phyloP scores from a whole-genome alignment of 495 filamentous ascomycete species.

The Aspergillus egyptiacus region DNA sequence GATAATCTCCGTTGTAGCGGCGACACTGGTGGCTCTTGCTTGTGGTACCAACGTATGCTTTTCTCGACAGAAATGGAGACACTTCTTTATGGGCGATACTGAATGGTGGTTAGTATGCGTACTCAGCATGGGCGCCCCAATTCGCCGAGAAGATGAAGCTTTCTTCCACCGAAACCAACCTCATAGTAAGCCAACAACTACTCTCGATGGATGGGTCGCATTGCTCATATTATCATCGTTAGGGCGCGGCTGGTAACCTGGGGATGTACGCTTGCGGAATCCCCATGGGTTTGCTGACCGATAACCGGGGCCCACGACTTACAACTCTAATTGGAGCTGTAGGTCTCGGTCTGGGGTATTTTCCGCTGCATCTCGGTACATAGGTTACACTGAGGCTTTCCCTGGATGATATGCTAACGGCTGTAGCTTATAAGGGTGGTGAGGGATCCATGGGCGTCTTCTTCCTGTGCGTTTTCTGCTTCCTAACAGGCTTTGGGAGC shows the following conservation, averaged over 20 bases:
- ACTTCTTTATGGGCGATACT: not conserved
- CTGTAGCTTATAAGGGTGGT: slow-evolving; percentile 43
- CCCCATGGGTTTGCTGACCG: slow-evolving; percentile 81
- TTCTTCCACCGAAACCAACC: slow-evolving; percentile 81
- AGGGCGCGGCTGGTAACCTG: slow-evolving; percentile 85
- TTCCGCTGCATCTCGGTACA: slow-evolving; percentile 64
- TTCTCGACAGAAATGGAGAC: not conserved
- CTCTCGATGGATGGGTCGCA: not conserved
- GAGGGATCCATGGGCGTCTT: slow-evolving; percentile 57
- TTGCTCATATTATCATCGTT: slow-evolving; percentile 15
- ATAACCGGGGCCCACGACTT: slow-evolving; percentile 72
- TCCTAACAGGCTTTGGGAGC: slow-evolving; percentile 78
- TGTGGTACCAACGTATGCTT: slow-evolving; percentile 83
- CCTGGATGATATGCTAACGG: slow-evolving; percentile 6
- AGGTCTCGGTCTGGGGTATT: slow-evolving; percentile 70
- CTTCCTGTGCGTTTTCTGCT: slow-evolving; percentile 73
- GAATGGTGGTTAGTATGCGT: slow-evolving; percentile 69
- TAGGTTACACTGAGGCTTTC: no score
- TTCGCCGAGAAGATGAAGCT: slow-evolving; percentile 82
- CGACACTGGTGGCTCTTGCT: slow-evolving; percentile 77
- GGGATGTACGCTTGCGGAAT: slow-evolving; percentile 94
- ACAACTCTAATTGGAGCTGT: slow-evolving; percentile 69
- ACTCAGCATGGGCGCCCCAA: slow-evolving; percentile 95
- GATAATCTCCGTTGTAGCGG: slow-evolving; percentile 75
- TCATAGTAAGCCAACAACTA: slow-evolving; percentile 57